Evolutionary conservation across 441 rosid genomes (phyloP).

Genomic region (Gossypium gossypioides): DNA sequence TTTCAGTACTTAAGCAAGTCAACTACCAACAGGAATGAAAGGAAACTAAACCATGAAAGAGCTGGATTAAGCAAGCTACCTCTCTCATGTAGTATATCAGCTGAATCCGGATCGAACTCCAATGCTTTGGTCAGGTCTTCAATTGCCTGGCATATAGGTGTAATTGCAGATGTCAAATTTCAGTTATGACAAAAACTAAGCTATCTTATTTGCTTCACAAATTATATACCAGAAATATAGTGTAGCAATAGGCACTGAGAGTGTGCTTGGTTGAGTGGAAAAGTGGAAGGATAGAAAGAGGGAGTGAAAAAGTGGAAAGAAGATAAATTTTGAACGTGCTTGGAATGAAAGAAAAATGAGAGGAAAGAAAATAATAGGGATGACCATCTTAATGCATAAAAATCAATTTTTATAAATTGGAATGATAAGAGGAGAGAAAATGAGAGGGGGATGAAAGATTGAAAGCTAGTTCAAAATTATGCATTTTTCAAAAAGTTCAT

Average conservation of each 20-base stretch:
- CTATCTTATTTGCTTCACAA: constrained; percentile 1
- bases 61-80: constrained; percentile 39
- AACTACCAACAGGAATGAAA: not conserved
- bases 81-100: constrained; percentile 89
- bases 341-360: too few species aligned
- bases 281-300: too few species aligned
- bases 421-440: too few species aligned
- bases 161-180: constrained; percentile 15
- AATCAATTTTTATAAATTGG: too few species aligned
- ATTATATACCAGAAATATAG: not conserved
- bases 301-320: too few species aligned
- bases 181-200: constrained; percentile 6
- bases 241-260: not conserved
- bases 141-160: constrained; percentile 60
- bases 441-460: too few species aligned
- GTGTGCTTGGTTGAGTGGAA: too few species aligned
- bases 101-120: constrained; percentile 77
- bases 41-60: not conserved
- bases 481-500: too few species aligned
- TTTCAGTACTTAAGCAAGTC: not conserved
- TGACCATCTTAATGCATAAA: too few species aligned
- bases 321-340: too few species aligned
- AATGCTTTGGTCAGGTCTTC: constrained; percentile 84
- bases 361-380: too few species aligned
- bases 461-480: too few species aligned